phyloP scores from a whole-genome alignment of 164 flowering plant genomes.

The Vitis rupestris region DNA sequence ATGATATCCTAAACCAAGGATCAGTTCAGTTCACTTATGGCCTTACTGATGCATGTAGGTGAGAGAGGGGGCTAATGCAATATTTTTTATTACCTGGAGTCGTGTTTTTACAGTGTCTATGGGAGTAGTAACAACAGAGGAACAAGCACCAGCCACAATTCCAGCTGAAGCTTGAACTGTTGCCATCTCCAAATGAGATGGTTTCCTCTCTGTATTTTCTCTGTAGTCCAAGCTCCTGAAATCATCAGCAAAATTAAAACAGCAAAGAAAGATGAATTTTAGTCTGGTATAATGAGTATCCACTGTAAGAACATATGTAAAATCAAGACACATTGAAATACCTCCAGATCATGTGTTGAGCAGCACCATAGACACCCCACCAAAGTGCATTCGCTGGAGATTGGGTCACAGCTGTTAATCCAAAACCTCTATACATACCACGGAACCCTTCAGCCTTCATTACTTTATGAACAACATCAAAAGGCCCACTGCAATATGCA shows the following conservation, averaged over 20 bases:
- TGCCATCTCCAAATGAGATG: conserved; percentile 72
- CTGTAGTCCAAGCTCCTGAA: conserved; percentile 63
- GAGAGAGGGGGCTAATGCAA: not conserved
- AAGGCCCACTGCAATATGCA: conserved; percentile 50
- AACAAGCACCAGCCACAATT: conserved; percentile 75
- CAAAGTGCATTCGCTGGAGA: conserved; percentile 87
- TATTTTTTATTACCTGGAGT: conserved; percentile 54
- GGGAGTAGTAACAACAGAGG: conserved; percentile 81
- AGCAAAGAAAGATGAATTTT: not conserved
- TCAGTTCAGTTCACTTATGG: too few species aligned
- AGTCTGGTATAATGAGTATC: not conserved
- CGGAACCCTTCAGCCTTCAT: conserved; percentile 67
- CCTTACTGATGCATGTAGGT: too few species aligned
- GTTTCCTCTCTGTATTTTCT: conserved; percentile 48
- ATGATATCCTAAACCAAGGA: too few species aligned
- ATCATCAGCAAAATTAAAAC: not conserved
- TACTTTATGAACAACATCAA: conserved; percentile 59
- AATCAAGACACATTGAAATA: conserved; percentile 4
- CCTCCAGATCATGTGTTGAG: conserved; percentile 82
- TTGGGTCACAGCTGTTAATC: conserved; percentile 62
- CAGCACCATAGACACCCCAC: conserved; percentile 84
- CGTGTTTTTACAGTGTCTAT: conserved; percentile 88
- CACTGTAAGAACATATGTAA: not conserved
- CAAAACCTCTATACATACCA: conserved; percentile 85
- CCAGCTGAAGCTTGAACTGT: conserved; percentile 82